Evolutionary conservation across 2,329 filamentous ascomycete genomes (phyloP), one percentile per base, ranked within the genome.

Genomic region (Mycogone perniciosa): DNA sequence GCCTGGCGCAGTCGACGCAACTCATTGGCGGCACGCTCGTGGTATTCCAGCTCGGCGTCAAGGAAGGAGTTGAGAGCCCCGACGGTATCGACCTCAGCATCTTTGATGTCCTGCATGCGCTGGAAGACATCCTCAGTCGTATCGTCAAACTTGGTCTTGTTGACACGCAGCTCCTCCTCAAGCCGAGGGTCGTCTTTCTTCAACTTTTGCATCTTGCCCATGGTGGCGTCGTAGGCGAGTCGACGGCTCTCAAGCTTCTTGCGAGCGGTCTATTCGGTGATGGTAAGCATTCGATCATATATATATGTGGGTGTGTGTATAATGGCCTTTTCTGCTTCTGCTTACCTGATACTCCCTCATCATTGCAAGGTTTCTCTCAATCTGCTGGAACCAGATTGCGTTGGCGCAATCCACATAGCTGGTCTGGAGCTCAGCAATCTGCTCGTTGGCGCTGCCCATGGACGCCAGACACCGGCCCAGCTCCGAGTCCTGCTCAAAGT

Each of bases 291-390:
- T 37, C 13, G 34, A 41, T 34, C 51, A 47, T 31, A 48, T 30
- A 11, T 38, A 7, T 38, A 31, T 13, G 9, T 20, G 8, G n/a
- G n/a, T 33, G 10, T 13, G 39, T 29, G 31, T 37, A 33, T 39
- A 33, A 10, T 26, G 33, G 46, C 20, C 20, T 20, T 3, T 11
- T 8, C 11, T 9, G 7, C 27, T 26, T 29, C 5, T 11, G 66
- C 79, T 49, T 76, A 92, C 88, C 79, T 96, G 90, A 62, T 96
- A 97, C 64, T 97, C 93, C 68, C 95, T 96, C 89, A 97, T 92
- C 78, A 96, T 93, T 34, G 89, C 85, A 47, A 96, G 71, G 29
- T 87, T 95, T 58, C 90, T 79, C 67, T 97, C 92, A 26, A 96
- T 75, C n/a, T 88, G 90, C 67, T 96, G 90, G 52, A 95, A 76